These are phyloP conservation scores for Podila minutissima DNA, from an alignment of 192 early-diverging fungal species.

Conservation along the genomic window DNA sequence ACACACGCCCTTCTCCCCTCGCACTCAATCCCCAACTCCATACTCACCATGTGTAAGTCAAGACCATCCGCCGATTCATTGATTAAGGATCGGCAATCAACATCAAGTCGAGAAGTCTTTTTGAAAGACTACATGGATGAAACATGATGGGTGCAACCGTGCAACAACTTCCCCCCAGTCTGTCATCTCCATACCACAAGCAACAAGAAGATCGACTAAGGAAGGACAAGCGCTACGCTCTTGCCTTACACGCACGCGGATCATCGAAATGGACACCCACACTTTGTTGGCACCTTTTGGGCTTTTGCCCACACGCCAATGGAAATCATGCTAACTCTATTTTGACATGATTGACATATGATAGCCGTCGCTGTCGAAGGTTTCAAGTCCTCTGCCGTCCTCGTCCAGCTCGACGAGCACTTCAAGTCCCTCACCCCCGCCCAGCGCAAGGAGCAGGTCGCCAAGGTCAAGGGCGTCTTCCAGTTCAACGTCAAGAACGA, in stretches of 20 bases:
- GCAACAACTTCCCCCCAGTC: too few species aligned
- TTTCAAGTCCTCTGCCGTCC: conserved; percentile 80
- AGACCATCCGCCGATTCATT: not conserved
- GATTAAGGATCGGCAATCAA: too few species aligned
- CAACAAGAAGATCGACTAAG: too few species aligned
- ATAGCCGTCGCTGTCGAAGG: conserved; percentile 53
- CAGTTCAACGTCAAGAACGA: conserved; percentile 87
- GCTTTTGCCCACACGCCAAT: too few species aligned
- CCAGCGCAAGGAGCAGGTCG: conserved; percentile 67
- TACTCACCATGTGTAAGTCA: conserved; percentile 37
- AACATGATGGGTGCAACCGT: too few species aligned
- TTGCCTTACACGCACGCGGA: too few species aligned
- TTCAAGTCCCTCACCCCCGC: conserved; percentile 68
- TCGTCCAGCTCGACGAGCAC: conserved; percentile 70
- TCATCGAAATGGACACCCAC: too few species aligned
- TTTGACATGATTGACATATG: not conserved
- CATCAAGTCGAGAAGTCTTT: not conserved
- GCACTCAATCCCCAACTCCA: conserved; percentile 1
- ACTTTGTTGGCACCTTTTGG: too few species aligned
- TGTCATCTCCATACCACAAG: too few species aligned
- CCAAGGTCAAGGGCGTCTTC: conserved; percentile 87
- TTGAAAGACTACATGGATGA: too few species aligned
- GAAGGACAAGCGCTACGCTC: too few species aligned
- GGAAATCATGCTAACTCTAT: too few species aligned
- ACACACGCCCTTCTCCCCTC: not conserved